Base-by-base conservation (phyloP, 2,329 filamentous ascomycete species). In the Chlorencoelia australis region DNA sequence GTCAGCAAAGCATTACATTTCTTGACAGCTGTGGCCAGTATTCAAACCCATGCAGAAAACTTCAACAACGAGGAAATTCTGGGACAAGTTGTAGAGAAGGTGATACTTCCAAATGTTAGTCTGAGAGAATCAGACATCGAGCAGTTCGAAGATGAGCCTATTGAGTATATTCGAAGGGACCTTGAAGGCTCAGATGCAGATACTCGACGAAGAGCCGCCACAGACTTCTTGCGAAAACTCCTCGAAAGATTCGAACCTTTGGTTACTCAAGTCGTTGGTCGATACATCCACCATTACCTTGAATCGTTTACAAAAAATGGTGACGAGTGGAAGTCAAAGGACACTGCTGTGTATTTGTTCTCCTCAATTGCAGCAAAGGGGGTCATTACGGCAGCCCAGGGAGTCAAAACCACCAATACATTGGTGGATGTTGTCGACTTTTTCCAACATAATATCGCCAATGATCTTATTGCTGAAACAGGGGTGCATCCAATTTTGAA, bases 331-430 rank as follows among this genome's bases (percentile, higher is more conserved):
- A 94, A 93, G 61, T 79, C 87, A 32, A 98, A 98, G 65, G 91
- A 98, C 55, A 96, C 89, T 1, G 91, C 91, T n/a, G 81, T 95
- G 40, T 96, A 96, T 55, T 75, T 98, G 11, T 98, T 93, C 67
- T 78, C 91, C 24, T 86, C 91, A 4, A 86, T 96, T 50, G 91
- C 91, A 11, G 86, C 88, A 26, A 94, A 94, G 65, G 91, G 91
- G 36, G 74, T 78, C 20, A 79, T 89, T 20, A 96, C 91, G 3
- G 74, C 86, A 6, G 82, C 79, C 0, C 85, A 94, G 51, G 91
- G 93, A 59, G 85, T 96, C 36, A 87, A 88, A 59, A 87, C 78
- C 9, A 84, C 91, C 43, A 98, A 96, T 60, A 68, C 74, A n/a
- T 64, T 82, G 25, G 80, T 96, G 48, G 80, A 94, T 51, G 82